phyloP scores from a whole-genome alignment of 1,284 basidiomycete species.

The Neotropicomus parvogracilis region DNA sequence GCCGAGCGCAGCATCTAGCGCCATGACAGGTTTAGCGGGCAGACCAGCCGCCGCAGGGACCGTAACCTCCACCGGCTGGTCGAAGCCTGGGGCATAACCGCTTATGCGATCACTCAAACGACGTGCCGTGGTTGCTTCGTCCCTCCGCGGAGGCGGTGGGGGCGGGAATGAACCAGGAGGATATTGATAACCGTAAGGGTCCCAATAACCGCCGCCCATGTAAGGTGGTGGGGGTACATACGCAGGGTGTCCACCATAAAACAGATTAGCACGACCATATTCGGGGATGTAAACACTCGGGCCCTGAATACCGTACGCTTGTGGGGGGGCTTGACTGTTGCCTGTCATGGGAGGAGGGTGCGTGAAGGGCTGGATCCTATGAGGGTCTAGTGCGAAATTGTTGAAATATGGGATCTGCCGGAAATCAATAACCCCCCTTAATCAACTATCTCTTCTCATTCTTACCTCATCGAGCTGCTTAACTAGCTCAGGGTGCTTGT shows the following conservation, averaged over 20 bases:
- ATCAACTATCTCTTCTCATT: constrained; percentile 10
- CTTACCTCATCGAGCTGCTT: constrained; percentile 73
- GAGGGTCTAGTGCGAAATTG: constrained; percentile 90
- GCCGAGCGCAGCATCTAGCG: constrained; percentile 54
- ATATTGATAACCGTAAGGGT: constrained; percentile 47
- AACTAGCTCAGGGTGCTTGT: constrained; percentile 82
- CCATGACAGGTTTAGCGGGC: constrained; percentile 69
- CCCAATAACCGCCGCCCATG: constrained; percentile 51
- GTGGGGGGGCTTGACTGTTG: constrained; percentile 67
- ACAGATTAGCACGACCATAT: constrained; percentile 41
- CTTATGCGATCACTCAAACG: constrained; percentile 74
- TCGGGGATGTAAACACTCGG: constrained; percentile 49
- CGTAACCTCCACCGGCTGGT: constrained; percentile 42
- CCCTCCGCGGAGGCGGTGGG: constrained; percentile 46
- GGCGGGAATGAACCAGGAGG: constrained; percentile 33
- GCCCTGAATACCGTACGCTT: constrained; percentile 73
- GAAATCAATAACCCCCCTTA: constrained; percentile 21
- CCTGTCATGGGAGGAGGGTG: constrained; percentile 66
- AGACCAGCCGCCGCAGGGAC: constrained; percentile 65
- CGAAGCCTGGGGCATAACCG: constrained; percentile 58
- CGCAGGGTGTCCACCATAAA: constrained; percentile 43
- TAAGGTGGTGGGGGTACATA: constrained; percentile 44
- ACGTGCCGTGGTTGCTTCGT: constrained; percentile 52
- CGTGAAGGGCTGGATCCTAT: constrained; percentile 81
- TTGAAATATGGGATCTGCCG: constrained; percentile 82